Conservation (phyloP, 2,329 filamentous ascomycete species). For the Cadophora sp. region DNA sequence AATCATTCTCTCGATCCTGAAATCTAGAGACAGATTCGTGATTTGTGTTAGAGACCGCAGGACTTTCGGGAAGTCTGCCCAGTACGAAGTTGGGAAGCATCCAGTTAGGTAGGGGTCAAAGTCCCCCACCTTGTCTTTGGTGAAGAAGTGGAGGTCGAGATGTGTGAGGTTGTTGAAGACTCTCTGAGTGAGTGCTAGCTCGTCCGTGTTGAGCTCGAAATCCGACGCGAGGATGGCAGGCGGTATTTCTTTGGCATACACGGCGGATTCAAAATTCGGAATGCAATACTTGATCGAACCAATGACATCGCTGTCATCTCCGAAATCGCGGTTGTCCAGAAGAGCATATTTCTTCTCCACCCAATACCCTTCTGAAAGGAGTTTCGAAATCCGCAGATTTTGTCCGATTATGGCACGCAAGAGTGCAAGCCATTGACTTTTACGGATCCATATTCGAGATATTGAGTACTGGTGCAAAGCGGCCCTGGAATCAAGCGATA, state of each 20-base stretch:
- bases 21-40: slow-evolving; percentile 14
- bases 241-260: background rate
- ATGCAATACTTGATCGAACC: background rate
- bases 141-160: background rate
- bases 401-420: background rate
- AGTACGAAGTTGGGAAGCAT: slow-evolving; percentile 4
- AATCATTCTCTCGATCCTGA: background rate
- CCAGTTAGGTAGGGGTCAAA: background rate
- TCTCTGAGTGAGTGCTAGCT: background rate
- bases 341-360: background rate
- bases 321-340: background rate
- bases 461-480: background rate
- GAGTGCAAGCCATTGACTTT: slow-evolving; percentile 6
- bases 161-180: background rate
- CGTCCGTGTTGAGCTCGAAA: background rate
- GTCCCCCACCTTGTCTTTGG: background rate
- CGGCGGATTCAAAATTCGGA: background rate
- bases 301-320: background rate
- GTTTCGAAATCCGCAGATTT: background rate
- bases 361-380: background rate
- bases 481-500: background rate
- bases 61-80: slow-evolving; percentile 20
- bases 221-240: background rate
- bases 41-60: slow-evolving; percentile 7
- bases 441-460: background rate